Base-by-base conservation (phyloP, 106 monocot genomes). In the Allium cepa region DNA sequence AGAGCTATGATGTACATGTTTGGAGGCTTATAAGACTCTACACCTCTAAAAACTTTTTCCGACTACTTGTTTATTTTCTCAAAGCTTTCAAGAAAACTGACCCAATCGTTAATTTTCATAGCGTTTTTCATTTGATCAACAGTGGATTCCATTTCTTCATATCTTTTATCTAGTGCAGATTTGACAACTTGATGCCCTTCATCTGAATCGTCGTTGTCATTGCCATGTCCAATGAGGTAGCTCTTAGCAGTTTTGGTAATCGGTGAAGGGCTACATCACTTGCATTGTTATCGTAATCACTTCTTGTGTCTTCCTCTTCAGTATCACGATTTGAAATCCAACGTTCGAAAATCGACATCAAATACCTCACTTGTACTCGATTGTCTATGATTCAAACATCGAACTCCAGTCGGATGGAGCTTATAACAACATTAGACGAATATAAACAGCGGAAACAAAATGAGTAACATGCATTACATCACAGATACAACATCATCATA, bases 71-170 rank as follows among this genome's bases (percentile, higher is more conserved):
- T 96, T 17, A 96, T 45, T 71, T 96, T 96, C 63, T 96, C 96
- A 50, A 96, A 96, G 64, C 81, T 80, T 78, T 91, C 96, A 53
- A 72, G 83, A 4, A 96, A 75, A 64, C 82, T 92, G 45, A 91
- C 92, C 91, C 96, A 96, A 64, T 96, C 96, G 52, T 96, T 96
- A 60, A 96, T 96, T 74, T 96, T 96, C 77, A 82, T 92, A 2
- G 91, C 92, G 58, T 96, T 96, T 50, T 76, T 72, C 71, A 96
- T 86, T 76, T 96, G 91, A 11, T 92, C 92, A 6, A 96, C 75
- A 9, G 91, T 96, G 45, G 88, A 69, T 6, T 45, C 61, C 91
- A 96, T 82, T 73, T 96, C 96, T 17, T 91, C 92, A 45, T 83
- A 80, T 17, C 96, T 70, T 71, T 88, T 88, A 69, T 92, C 96